Conservation (phyloP, 371 early-diverging fungal genomes). For the Mucor velutinosus region DNA sequence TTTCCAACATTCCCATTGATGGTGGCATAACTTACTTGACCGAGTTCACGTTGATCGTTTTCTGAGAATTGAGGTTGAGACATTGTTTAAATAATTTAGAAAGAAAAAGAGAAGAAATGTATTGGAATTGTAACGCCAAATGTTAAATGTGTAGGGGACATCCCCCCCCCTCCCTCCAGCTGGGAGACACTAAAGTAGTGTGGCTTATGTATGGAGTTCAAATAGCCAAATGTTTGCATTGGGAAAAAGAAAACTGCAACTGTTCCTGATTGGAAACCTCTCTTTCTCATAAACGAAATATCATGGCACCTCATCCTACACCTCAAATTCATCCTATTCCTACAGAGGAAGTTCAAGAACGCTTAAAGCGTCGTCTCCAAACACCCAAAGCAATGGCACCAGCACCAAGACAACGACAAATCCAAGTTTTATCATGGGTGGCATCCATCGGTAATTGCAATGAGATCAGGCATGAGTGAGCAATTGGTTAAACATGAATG, state of each 20-base stretch:
- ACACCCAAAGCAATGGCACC: constrained; percentile 42
- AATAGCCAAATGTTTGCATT: not conserved
- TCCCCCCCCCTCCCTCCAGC: not conserved
- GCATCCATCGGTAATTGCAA: constrained; percentile 34
- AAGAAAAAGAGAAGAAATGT: constrained; percentile 5
- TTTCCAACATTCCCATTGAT: not conserved
- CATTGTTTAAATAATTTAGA: constrained; percentile 7
- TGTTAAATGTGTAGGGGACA: not conserved
- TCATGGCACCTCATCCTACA: constrained; percentile 18
- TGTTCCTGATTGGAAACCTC: not conserved
- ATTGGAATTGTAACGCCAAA: not conserved
- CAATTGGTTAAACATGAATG: too few relatives aligned
- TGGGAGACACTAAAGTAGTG: not conserved
- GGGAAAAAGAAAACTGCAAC: not conserved
- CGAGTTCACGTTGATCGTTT: constrained; percentile 66
- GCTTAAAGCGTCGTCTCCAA: constrained; percentile 35
- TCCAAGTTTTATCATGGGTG: constrained; percentile 44
- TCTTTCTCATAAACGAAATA: not conserved
- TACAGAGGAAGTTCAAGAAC: constrained; percentile 25
- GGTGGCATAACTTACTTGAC: constrained; percentile 23
- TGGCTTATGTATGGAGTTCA: constrained; percentile 1
- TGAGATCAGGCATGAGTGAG: too few relatives aligned
- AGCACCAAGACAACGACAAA: constrained; percentile 33
- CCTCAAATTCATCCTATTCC: constrained; percentile 12
- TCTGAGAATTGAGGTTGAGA: constrained; percentile 56